Conservation (phyloP, 2,329 filamentous ascomycete genomes). For the Didymella pomorum region DNA sequence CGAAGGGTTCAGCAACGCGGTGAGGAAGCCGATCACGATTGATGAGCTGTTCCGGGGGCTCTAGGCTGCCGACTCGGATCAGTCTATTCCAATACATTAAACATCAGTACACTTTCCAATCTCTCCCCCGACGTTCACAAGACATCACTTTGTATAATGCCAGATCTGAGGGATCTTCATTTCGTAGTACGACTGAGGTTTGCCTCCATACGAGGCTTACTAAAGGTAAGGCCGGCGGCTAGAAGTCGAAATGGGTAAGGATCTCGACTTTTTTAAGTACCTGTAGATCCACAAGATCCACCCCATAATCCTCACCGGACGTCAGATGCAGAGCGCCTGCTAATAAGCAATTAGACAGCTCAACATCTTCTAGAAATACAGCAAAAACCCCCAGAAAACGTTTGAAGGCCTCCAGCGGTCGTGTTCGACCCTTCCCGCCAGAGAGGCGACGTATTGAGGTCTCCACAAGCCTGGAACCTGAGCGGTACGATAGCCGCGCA, state of each 20-base stretch:
- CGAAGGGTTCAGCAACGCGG: constrained; percentile 91
- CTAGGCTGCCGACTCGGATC: constrained; percentile 42
- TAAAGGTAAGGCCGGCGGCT: neutral
- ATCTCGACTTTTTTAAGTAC: neutral
- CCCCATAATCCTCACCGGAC: neutral
- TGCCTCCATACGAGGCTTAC: neutral
- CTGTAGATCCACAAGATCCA: neutral
- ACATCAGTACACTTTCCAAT: neutral
- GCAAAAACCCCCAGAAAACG: neutral
- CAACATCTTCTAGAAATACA: neutral
- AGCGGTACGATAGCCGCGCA: neutral
- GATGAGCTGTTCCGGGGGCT: constrained; percentile 77
- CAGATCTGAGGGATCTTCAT: neutral
- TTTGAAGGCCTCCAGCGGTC: constrained; percentile 2
- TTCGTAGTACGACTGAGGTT: neutral
- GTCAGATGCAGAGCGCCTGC: neutral
- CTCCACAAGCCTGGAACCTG: constrained; percentile 12
- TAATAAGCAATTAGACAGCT: neutral
- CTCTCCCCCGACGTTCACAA: neutral
- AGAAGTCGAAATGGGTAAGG: no score
- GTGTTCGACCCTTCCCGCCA: neutral
- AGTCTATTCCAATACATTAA: neutral
- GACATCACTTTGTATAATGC: neutral
- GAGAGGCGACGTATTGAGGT: constrained; percentile 1
- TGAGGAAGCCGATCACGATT: constrained; percentile 84